Conservation (phyloP, 441 rosid genomes). For the Arabidopsis hybrid region DNA sequence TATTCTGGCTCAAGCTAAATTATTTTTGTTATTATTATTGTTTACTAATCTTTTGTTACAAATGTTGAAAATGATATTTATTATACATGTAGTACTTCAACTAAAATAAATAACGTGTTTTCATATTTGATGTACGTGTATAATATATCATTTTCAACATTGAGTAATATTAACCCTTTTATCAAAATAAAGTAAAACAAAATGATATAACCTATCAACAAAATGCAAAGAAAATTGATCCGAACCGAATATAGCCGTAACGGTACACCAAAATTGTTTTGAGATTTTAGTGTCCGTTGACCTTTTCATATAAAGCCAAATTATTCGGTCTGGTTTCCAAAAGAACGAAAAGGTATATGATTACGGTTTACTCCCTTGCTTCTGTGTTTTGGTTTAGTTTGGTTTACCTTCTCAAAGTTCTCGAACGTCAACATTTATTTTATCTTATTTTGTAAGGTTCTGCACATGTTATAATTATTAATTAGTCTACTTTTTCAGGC, state of each 20-base stretch:
- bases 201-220: not conserved
- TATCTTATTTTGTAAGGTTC: not conserved
- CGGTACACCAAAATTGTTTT: not conserved
- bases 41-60: no score
- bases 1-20: no score
- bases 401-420: slow-evolving; percentile 20
- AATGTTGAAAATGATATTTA: no score
- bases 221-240: not conserved
- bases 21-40: no score
- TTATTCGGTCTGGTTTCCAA: not conserved
- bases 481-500: not conserved
- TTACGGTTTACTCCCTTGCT: not conserved
- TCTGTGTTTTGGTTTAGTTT: slow-evolving; percentile 1
- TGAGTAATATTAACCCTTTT: no score
- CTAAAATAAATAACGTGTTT: no score
- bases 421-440: not conserved
- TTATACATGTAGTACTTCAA: no score
- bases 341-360: not conserved
- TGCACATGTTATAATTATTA: not conserved
- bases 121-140: no score
- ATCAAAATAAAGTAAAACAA: not conserved
- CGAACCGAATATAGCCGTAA: slow-evolving; percentile 20
- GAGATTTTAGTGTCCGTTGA: not conserved
- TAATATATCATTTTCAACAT: no score
- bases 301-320: not conserved